A percentile compares a stretch with the other conserved stretches of the same genome.
These are phyloP conservation scores for Fusarium sp. DNA, from an alignment of 2,329 filamentous ascomycete genomes.

Conservation along the genomic window DNA sequence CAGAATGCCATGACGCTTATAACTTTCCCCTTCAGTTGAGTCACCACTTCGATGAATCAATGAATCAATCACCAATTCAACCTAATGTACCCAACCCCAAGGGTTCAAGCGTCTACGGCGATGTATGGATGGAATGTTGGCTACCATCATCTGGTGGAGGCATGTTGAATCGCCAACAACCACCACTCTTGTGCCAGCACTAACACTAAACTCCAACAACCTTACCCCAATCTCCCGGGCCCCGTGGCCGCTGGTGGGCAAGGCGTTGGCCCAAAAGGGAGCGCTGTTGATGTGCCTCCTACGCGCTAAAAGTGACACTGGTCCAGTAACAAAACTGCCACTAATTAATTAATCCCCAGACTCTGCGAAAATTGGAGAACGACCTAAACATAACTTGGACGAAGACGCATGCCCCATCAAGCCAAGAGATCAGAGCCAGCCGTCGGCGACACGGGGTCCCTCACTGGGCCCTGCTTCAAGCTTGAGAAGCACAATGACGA, in stretches of 20 bases:
- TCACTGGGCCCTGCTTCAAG: constrained; percentile 30
- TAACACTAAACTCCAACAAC: constrained; percentile 36
- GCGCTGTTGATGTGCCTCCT: constrained; percentile 12
- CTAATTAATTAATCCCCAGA: constrained; percentile 45
- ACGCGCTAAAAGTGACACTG: constrained; percentile 37
- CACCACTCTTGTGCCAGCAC: constrained; percentile 14
- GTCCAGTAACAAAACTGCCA: constrained; percentile 24
- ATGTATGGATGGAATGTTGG: constrained; percentile 37
- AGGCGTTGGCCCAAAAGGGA: constrained; percentile 37
- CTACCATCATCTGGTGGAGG: constrained; percentile 34
- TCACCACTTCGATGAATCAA: constrained; percentile 34
- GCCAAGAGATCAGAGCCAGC: constrained; percentile 42
- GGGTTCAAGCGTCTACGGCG: constrained; percentile 1
- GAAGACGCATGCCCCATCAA: constrained; percentile 19
- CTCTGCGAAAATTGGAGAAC: constrained; percentile 31
- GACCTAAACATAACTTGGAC: constrained; percentile 21
- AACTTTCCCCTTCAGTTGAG: constrained; percentile 24
- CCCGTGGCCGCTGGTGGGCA: constrained; percentile 29
- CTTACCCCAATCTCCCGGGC: constrained; percentile 47
- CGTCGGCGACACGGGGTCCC: constrained; percentile 45
- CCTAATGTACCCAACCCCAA: constrained; percentile 4
- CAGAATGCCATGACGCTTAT: constrained; percentile 36
- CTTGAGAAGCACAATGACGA: constrained; percentile 42
- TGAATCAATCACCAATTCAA: constrained; percentile 1
- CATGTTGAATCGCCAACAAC: constrained; percentile 34